Conservation (phyloP, 2,329 filamentous ascomycete species). For the Aspergillus unguis region DNA sequence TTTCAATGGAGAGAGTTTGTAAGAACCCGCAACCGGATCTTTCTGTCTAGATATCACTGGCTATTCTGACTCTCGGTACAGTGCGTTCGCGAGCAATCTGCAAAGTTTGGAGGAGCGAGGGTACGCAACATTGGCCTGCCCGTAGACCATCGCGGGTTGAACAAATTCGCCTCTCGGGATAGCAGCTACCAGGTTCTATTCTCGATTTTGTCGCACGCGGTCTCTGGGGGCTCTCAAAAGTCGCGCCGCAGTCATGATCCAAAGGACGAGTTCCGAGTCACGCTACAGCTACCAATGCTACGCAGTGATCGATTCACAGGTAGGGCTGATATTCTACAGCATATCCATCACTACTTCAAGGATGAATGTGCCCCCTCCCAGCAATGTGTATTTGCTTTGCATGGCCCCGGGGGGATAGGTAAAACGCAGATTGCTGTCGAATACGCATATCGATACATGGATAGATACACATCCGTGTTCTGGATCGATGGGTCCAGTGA, state of each 20-base stretch:
- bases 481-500: neutral
- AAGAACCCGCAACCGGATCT: neutral
- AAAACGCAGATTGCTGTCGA: neutral
- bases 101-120: neutral
- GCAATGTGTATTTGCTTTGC: neutral
- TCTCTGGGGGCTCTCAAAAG: neutral
- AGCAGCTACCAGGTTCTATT: neutral
- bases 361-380: neutral
- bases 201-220: neutral
- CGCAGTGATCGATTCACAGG: neutral
- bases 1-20: neutral
- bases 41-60: neutral
- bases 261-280: neutral
- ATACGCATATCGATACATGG: neutral
- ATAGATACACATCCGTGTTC: neutral
- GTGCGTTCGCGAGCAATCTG: neutral
- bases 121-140: neutral
- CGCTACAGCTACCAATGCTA: neutral
- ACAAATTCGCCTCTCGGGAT: neutral
- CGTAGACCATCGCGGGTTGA: neutral
- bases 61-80: neutral
- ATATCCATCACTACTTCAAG: neutral
- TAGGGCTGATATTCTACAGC: neutral
- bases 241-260: neutral
- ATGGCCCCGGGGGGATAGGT: neutral